Base-by-base conservation (phyloP, 2,329 filamentous ascomycete genomes). In the Hortaea werneckii region DNA sequence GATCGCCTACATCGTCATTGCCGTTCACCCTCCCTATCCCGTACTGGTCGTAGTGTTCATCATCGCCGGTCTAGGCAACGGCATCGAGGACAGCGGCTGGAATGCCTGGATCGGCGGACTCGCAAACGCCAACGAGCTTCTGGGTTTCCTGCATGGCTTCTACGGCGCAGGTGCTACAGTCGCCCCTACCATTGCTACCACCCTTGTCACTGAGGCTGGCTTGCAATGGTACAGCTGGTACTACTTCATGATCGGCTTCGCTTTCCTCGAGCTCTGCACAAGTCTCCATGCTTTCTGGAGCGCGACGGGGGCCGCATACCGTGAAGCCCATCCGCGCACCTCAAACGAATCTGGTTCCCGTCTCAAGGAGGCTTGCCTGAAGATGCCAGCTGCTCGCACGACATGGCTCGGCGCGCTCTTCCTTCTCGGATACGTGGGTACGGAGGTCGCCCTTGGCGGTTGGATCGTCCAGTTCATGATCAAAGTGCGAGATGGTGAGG, bases 381-480 rank as follows among this genome's bases (percentile, higher is more conserved):
- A 60, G 10, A 52, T 60, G 29, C 70, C 71, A 1, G 60, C 66
- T 32, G 71, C 72, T 2, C 64, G 71, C n/a, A 72, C 85, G 3
- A 83, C 83, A 3, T 89, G 85, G 83, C 69, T 87, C n/a, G 72
- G 79, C 38, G 75, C 85, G 2, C 49, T 83, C 1, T 94, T 94
- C 61, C 68, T 94, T 10, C 74, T 94, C 4, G 78, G 79, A 6
- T 94, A 94, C 57, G 82, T 90, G 0, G 87, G 87, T 4, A 75
- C 78, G 5, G 87, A 94, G 65, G 83, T 87, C 49, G 79, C 78
- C 0, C 69, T 88, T 2, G 82, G 83, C 13, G 86, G 86, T 11
- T 92, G 86, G 86, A 82, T 94, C 51, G 82, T 87, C 41, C 82
- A 82, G 0, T 94, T 94, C 61, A 94, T 94, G 85, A 79, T 89